phyloP scores from a whole-genome alignment of 306 rosid genomes.

The Castanea crenata region DNA sequence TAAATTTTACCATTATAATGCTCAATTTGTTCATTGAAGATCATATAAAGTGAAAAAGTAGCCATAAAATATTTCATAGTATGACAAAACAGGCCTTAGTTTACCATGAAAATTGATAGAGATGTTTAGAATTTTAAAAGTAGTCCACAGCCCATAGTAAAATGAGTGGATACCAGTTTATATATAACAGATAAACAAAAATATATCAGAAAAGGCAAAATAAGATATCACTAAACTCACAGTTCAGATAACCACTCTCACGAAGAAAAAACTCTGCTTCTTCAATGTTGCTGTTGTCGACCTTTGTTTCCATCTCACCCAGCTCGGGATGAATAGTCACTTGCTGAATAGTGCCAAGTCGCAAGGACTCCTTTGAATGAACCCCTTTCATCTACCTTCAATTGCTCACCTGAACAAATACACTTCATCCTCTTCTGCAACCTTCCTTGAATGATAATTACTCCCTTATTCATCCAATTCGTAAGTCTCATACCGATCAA shows the following conservation, averaged over 20 bases:
- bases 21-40: background rate
- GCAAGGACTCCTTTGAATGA: constrained; percentile 86
- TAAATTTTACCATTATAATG: background rate
- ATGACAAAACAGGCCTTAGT: background rate
- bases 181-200: background rate
- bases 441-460: constrained; percentile 34
- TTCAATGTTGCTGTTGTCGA: constrained; percentile 79
- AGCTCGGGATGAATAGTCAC: constrained; percentile 75
- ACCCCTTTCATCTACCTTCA: constrained; percentile 48
- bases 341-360: constrained; percentile 83
- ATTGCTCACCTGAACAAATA: constrained; percentile 65
- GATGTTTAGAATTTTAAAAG: too few species aligned
- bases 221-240: constrained; percentile 57
- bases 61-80: background rate
- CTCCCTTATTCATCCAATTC: constrained; percentile 40
- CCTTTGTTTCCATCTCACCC: constrained; percentile 63
- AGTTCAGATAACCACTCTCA: constrained; percentile 86
- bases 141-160: too few species aligned
- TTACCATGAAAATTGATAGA: background rate
- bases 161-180: too few species aligned
- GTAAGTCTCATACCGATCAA: constrained; percentile 61
- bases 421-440: constrained; percentile 69
- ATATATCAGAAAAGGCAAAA: constrained; percentile 7
- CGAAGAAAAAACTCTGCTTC: constrained; percentile 91
- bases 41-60: background rate